phyloP scores from a whole-genome alignment of 495 filamentous ascomycete genomes.

The Choiromyces venosus region DNA sequence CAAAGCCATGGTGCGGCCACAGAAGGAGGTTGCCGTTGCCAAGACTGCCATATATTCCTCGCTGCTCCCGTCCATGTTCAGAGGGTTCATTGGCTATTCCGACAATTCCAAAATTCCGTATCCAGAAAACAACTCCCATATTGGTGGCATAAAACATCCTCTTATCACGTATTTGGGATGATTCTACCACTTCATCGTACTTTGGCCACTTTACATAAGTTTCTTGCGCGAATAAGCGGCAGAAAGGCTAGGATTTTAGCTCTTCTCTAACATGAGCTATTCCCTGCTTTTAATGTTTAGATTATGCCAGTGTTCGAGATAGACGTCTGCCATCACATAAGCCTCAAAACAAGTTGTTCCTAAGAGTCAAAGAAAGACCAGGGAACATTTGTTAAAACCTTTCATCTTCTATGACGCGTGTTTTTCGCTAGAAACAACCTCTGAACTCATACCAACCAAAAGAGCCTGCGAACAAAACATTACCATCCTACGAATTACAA shows the following conservation, averaged over 20 bases:
- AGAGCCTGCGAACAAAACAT: background rate
- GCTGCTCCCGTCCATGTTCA: background rate
- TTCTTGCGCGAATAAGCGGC: background rate
- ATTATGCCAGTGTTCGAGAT: too few relatives aligned
- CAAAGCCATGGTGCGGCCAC: background rate
- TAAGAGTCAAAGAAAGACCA: background rate
- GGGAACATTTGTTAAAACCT: background rate
- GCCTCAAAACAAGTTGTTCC: background rate
- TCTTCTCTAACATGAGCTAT: background rate
- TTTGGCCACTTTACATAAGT: background rate
- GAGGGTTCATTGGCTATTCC: background rate
- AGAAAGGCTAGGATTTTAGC: background rate
- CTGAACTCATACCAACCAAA: background rate
- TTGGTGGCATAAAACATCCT: background rate
- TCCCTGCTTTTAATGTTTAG: background rate
- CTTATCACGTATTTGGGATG: background rate
- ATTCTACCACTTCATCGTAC: background rate
- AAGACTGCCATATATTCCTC: too few relatives aligned
- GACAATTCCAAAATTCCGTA: background rate
- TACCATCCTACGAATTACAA: background rate
- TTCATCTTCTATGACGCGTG: background rate
- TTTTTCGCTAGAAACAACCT: background rate
- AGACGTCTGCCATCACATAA: too few relatives aligned
- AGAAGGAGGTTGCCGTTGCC: background rate
- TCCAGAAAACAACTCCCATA: background rate